phyloP scores from a whole-genome alignment of 192 early-diverging fungal genomes.

The Rhizoclosmatium sp. region DNA sequence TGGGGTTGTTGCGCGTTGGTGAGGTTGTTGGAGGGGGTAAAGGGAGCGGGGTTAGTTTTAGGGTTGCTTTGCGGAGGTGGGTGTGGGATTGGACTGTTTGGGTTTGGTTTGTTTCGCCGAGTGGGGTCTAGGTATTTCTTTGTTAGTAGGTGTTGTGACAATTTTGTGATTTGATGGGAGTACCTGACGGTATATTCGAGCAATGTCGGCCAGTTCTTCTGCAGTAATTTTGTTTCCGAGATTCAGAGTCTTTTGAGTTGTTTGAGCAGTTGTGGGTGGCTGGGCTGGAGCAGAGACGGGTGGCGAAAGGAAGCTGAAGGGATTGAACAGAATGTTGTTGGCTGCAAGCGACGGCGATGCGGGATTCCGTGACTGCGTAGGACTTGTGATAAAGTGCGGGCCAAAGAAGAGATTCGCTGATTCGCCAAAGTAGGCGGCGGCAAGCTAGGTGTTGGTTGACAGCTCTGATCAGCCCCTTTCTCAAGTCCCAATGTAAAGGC shows the following conservation, averaged over 20 bases:
- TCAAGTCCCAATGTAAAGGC: background rate
- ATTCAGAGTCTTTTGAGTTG: background rate
- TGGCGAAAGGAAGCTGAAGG: background rate
- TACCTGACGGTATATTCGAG: constrained; percentile 16
- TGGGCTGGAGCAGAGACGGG: background rate
- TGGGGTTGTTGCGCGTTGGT: background rate
- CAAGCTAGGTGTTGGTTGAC: background rate
- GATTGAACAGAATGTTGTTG: background rate
- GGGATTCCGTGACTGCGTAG: background rate
- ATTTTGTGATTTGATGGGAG: background rate
- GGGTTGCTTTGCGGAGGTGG: constrained; percentile 27
- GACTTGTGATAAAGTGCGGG: constrained; percentile 28
- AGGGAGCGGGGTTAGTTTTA: constrained; percentile 15
- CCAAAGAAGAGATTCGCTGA: constrained; percentile 23
- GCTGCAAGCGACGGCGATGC: background rate
- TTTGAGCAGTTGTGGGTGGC: background rate
- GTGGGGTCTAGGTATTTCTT: constrained; percentile 5
- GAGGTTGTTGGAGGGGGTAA: background rate
- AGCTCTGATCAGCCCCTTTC: background rate
- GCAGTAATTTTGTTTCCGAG: constrained; percentile 10
- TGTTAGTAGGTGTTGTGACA: background rate
- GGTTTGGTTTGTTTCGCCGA: constrained; percentile 7
- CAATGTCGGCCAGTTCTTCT: constrained; percentile 19
- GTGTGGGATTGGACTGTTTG: constrained; percentile 22
- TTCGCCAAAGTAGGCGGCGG: constrained; percentile 36